These are phyloP conservation scores for Gillenia trifoliata DNA, from an alignment of 306 rosid species.

Conservation along the genomic window DNA sequence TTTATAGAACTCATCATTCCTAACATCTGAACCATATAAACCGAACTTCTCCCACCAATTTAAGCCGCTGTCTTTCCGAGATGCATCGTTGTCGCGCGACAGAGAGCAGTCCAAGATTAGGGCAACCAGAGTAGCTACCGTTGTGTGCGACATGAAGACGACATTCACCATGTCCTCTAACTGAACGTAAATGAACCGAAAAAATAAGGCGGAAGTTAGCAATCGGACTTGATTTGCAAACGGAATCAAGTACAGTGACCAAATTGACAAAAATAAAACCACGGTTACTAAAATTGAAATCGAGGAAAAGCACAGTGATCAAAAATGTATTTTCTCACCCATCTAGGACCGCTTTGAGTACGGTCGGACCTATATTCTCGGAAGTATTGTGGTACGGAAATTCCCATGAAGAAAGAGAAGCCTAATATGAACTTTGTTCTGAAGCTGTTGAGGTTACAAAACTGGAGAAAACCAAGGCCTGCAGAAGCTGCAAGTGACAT, in stretches of 20 bases:
- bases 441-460: conserved; percentile 81
- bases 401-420: conserved; percentile 70
- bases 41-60: conserved; percentile 76
- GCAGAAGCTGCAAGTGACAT: conserved; percentile 57
- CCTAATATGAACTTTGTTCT: conserved; percentile 73
- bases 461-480: conserved; percentile 80
- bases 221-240: background rate
- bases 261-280: too few relatives aligned
- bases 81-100: conserved; percentile 34
- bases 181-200: conserved; percentile 28
- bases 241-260: too few relatives aligned
- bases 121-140: conserved; percentile 65
- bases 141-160: conserved; percentile 67
- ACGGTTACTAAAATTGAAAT: background rate
- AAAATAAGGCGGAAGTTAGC: background rate
- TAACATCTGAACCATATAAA: conserved; percentile 47
- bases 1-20: conserved; percentile 67
- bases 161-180: conserved; percentile 41
- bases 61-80: conserved; percentile 49
- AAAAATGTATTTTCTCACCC: conserved; percentile 55
- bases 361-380: conserved; percentile 35
- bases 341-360: conserved; percentile 35
- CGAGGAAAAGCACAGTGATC: background rate
- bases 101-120: conserved; percentile 56
- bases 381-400: conserved; percentile 84